Evolutionary conservation across 768 basidiomycete species (phyloP), one percentile per base, ranked within the genome.

Genomic region (Pleurotus giganteus): DNA sequence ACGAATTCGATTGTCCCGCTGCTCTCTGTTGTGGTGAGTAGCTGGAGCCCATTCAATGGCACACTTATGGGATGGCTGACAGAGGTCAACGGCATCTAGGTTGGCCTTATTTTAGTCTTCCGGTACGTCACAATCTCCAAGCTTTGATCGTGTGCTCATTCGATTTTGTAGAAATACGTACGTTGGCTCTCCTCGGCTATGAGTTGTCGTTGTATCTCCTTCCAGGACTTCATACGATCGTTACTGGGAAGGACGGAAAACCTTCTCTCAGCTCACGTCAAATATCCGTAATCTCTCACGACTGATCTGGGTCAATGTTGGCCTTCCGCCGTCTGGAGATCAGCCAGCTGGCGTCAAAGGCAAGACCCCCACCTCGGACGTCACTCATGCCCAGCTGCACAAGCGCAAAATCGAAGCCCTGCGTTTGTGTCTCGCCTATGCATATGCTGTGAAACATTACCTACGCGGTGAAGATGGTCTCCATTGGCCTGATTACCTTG

Each of bases 21-120:
- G 49, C 78, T 96, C 28, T 91, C 91, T 9, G 91, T 97, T 11
- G 94, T 96, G 60, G 94, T 91, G 65, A 69, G 89, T 45, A 24
- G n/a, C 17, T 32, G 29, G n/a, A n/a, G n/a, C n/a, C n/a, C n/a
- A n/a, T n/a, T 15, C 3, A 28, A 17, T 41, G 6, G 19, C 5
- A 24, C 26, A 19, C 8, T 26, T 45, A 11, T 24, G 9, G 9
- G 44, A 24, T 8, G 32, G 44, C 7, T 9, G 12, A 45, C 27
- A 45, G 44, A 12, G 2, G 44, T 31, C 53, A 9, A 24, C 19
- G 13, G 23, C 32, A 42, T 28, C 9, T 56, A 91, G 89, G 90
- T 95, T 49, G 94, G 93, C 60, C 77, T 97, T 55, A 85, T 96
- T 53, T 76, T 96, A 29, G 93, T 94, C 2, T 94, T 93, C 67